phyloP scores from a whole-genome alignment of 1,139 yeast species.

The Chernovozyma sophiae-reginae region DNA sequence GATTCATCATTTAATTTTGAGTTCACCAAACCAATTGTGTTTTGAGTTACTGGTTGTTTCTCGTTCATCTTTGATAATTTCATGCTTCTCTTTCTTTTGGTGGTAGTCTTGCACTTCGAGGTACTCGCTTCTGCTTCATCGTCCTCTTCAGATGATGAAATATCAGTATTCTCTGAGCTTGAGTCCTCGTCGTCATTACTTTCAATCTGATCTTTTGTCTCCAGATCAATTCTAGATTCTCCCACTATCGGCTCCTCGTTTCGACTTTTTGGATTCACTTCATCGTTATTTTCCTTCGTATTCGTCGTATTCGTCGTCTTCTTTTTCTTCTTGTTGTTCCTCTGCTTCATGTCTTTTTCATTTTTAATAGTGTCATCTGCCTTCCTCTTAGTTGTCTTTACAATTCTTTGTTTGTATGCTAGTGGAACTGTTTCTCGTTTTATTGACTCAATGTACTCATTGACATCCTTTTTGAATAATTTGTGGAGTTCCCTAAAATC shows the following conservation, averaged over 20 bases:
- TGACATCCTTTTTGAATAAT: constrained; percentile 18
- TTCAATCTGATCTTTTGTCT: not conserved
- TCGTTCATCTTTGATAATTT: not conserved
- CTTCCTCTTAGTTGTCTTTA: not conserved
- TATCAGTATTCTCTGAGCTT: constrained; percentile 1
- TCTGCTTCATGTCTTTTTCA: not conserved
- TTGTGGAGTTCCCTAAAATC: constrained; percentile 30
- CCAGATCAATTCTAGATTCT: not conserved
- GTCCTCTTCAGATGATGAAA: constrained; percentile 4
- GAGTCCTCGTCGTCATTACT: not conserved
- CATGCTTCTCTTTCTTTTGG: not conserved
- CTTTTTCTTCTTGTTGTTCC: constrained; percentile 4
- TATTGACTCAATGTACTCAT: constrained; percentile 23
- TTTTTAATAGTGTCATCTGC: constrained; percentile 1
- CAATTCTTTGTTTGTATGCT: constrained; percentile 11
- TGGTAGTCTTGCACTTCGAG: not conserved
- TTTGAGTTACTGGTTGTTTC: not conserved
- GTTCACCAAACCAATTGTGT: not conserved
- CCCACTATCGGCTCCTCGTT: no score
- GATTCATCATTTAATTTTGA: constrained; percentile 7
- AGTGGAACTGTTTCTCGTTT: constrained; percentile 24
- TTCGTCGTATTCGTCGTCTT: constrained; percentile 4
- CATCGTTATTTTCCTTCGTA: not conserved
- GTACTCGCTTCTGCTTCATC: not conserved
- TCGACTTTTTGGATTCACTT: no score